A percentile compares a stretch with the other conserved stretches of the same genome.
These are phyloP conservation scores for Diplocarpon rosae DNA, from an alignment of 2,329 filamentous ascomycete genomes.

Conservation along the genomic window DNA sequence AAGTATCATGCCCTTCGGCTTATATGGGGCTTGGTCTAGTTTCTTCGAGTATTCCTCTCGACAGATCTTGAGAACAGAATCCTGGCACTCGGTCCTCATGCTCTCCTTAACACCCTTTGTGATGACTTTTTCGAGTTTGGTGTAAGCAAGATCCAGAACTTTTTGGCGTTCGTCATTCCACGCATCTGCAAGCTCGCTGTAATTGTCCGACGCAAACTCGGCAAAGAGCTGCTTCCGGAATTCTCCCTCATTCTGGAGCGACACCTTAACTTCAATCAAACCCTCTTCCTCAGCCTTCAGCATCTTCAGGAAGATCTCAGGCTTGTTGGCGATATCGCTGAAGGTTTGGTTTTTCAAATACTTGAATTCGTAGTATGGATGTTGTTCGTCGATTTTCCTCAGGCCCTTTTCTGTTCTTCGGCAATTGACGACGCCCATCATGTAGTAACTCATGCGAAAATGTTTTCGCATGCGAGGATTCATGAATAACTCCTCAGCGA, in stretches of 20 bases:
- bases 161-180: constrained; percentile 88
- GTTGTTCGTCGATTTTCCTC: constrained; percentile 84
- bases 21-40: constrained; percentile 91
- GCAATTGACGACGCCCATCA: constrained; percentile 75
- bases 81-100: constrained; percentile 86
- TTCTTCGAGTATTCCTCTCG: constrained; percentile 82
- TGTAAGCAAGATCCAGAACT: constrained; percentile 69
- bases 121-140: constrained; percentile 73
- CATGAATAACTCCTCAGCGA: constrained; percentile 78
- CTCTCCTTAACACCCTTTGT: constrained; percentile 91
- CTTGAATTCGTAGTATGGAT: constrained; percentile 96
- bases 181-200: constrained; percentile 84
- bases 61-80: constrained; percentile 77
- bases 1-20: constrained; percentile 82
- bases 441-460: constrained; percentile 74
- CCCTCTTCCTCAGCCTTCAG: constrained; percentile 93
- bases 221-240: constrained; percentile 68
- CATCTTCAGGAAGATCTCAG: constrained; percentile 93
- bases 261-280: constrained; percentile 73
- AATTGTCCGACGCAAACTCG: constrained; percentile 89
- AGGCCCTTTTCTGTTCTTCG: constrained; percentile 88
- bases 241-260: constrained; percentile 62
- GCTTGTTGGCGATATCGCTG: constrained; percentile 65
- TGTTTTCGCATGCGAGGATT: constrained; percentile 85
- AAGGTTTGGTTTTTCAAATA: constrained; percentile 88